phyloP scores from a whole-genome alignment of 1,284 basidiomycete genomes.

The Wallemia hederae region DNA sequence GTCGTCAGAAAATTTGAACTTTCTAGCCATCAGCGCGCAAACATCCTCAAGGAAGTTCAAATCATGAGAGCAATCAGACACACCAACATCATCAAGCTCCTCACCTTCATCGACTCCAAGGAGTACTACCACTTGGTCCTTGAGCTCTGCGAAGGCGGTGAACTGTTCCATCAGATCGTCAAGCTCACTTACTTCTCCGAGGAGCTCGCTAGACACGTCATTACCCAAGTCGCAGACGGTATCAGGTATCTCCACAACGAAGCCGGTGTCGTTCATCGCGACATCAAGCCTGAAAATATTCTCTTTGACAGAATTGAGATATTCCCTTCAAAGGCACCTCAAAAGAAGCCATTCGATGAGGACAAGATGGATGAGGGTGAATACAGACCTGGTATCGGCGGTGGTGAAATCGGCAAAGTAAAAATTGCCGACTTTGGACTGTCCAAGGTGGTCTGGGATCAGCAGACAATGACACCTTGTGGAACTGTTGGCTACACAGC shows the following conservation, averaged over 20 bases:
- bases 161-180: conserved; percentile 98
- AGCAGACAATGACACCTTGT: conserved; percentile 96
- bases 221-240: conserved; percentile 81
- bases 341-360: conserved; percentile 74
- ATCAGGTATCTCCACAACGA: conserved; percentile 94
- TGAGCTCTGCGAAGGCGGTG: conserved; percentile 88
- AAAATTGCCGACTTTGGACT: conserved; percentile 99
- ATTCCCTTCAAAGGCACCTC: conserved; percentile 47
- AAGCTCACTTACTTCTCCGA: conserved; percentile 98
- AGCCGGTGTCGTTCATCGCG: conserved; percentile 86
- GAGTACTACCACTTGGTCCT: conserved; percentile 88
- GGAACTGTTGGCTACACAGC: conserved; percentile 98
- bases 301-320: conserved; percentile 84
- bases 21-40: conserved; percentile 79
- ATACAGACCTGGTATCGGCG: conserved; percentile 66
- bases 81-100: conserved; percentile 60
- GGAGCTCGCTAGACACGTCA: conserved; percentile 76
- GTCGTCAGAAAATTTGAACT: conserved; percentile 91
- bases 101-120: conserved; percentile 62
- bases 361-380: conserved; percentile 97
- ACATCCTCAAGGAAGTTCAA: conserved; percentile 98
- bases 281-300: conserved; percentile 97
- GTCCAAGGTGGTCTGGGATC: conserved; percentile 95
- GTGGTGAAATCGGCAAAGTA: conserved; percentile 87
- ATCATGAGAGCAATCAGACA: conserved; percentile 93